phyloP scores from a whole-genome alignment of 2,329 filamentous ascomycete genomes.

The Alternaria ventricosa region DNA sequence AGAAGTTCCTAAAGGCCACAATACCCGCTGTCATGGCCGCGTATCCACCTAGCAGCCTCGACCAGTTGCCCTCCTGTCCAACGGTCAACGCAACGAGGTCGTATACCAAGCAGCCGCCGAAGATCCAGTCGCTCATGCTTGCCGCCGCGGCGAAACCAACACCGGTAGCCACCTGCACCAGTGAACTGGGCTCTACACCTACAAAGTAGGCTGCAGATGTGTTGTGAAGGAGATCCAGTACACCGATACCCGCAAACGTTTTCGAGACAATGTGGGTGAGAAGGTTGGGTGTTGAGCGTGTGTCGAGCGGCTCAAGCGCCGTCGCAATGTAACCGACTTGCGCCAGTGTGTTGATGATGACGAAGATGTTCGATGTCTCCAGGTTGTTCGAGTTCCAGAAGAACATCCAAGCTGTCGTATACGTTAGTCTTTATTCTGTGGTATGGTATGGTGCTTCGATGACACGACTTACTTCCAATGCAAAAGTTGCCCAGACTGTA shows the following conservation, averaged over 20 bases:
- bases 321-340: constrained; percentile 63
- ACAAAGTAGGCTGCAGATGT: constrained; percentile 63
- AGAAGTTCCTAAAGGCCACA: constrained; percentile 59
- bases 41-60: constrained; percentile 58
- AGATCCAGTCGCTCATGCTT: constrained; percentile 64
- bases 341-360: constrained; percentile 61
- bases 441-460: too few species aligned
- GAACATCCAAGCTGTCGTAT: constrained; percentile 61
- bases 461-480: constrained; percentile 66
- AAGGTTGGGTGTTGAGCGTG: constrained; percentile 57
- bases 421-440: too few species aligned
- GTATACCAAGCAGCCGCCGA: constrained; percentile 65
- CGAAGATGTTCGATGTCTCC: constrained; percentile 62
- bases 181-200: constrained; percentile 53
- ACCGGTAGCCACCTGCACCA: constrained; percentile 61
- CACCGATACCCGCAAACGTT: constrained; percentile 66
- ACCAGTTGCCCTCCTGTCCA: constrained; percentile 61
- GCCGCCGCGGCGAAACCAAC: constrained; percentile 60
- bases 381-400: constrained; percentile 65
- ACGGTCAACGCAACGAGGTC: constrained; percentile 62
- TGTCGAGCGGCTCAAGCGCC: constrained; percentile 59
- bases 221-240: constrained; percentile 66
- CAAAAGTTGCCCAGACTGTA: constrained; percentile 65
- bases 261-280: constrained; percentile 66
- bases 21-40: constrained; percentile 61